Evolutionary conservation across 441 rosid species (phyloP), one percentile per base, ranked within the genome.

Genomic region (Euphorbia celastroides): DNA sequence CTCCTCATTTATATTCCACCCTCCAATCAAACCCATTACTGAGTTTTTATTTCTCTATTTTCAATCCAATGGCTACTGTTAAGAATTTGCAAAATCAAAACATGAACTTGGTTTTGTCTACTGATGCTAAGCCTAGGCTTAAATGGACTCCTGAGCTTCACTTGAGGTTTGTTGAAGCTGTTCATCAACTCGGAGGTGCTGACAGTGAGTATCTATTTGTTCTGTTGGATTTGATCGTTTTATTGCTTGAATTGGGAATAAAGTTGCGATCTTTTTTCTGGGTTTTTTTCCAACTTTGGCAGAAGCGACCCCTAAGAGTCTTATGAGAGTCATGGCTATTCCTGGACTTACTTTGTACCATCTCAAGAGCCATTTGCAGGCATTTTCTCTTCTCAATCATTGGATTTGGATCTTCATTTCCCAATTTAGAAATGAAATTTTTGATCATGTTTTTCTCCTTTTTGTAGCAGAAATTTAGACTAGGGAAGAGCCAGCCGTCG

Each of bases 351-450:
- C 97, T 67, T 73, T 94, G 77, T 94, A 94, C 79, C 99, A 94
- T 77, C 86, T 94, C n/a, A 94, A 94, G 84, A 94, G 97, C 79
- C 99, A 94, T 83, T 81, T 94, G 73, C 98, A 93, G 89, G 98
- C 81, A 70, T 34, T 61, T 30, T 36, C 64, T 62, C 69, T 63
- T 44, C 7, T 28, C 31, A 11, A 50, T 70, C 38, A 68, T 60
- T 59, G 38, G 61, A 30, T 67, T 61, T 31, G 51, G 69, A 61
- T 71, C 60, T 30, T 31, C 66, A 5, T 38, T 65, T 58, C 36
- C 38, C 38, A 19, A 19, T 56, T 14, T 51, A 51, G 69, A 56
- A 41, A 38, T 22, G 46, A 50, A 25, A 58, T 64, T 22, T 34
- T 52, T 26, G 12, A 20, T 52, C 42, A n/a, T 27, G 28, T 30